Evolutionary conservation across 352 stramenopile genomes (phyloP), one percentile per base, ranked within the genome.

Genomic region (Globisporangium paroecandrum): DNA sequence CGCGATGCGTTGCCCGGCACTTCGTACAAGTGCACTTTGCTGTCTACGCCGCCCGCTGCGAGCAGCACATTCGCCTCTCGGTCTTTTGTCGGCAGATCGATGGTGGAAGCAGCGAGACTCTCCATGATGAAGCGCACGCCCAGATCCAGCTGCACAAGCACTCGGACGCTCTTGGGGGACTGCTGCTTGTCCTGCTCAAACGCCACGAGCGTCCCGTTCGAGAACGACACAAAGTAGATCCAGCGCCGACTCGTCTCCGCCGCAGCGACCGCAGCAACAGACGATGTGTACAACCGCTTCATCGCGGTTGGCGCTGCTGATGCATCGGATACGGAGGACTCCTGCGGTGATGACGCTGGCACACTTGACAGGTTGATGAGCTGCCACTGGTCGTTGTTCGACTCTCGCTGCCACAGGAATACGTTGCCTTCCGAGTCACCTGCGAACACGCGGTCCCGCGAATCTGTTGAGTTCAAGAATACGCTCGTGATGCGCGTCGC

Each of bases 1-100:
- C 25, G 32, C 0, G 56, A 55, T 13, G 57, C 15, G 15, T 56
- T 60, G 10, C 38, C 41, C 0, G 76, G 62, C 18, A 93, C 47
- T 55, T 89, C 81, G 49, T 87, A 85, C 22, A 94, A 29, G 73
- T 91, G 72, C 32, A 93, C 76, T 56, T 89, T 86, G 59, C 70
- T 66, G 53, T 94, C 84, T 36, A 94, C 83, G n/a, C 86, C 84
- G 13, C 84, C 86, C 1, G 81, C 73, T 1, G 84, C 86, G 2
- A 94, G 18, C 8, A 92, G 60, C 58, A 90, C 76, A 29, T 69
- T 77, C 46, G 78, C 61, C 5, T 64, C 24, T 13, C 43, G 24
- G 10, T 15, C 43, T 7, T 43, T 32, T 15, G n/a, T 12, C 20
- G 34, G 4, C 8, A 58, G 36, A 0, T 13, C 29, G 32, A 85